Base-by-base conservation (phyloP, 2,329 filamentous ascomycete genomes). In the Mycosphaerelloides madeirae region DNA sequence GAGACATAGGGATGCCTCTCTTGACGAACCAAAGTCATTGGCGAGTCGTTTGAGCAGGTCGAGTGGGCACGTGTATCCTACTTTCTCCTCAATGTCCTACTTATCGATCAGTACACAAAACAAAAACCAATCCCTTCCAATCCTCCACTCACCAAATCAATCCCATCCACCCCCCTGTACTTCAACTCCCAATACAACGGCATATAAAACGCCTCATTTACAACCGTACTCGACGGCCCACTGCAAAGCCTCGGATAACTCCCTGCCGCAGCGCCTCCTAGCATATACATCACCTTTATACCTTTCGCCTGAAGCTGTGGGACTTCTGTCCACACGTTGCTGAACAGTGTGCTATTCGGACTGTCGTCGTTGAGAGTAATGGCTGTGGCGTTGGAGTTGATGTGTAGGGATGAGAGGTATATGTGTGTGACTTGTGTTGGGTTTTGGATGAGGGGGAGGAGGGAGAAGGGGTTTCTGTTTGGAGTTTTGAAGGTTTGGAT, bases 261-360 rank as follows among this genome's bases (percentile, higher is more conserved):
- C 6, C 60, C 58, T 31, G 43, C 31, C 2, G 58, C 58, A 6
- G 58, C 55, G 22, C 58, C 59, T 9, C 57, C 58, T 8, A 61
- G 45, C 54, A 58, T 59, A 47, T 60, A 54, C 43, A 61, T 48
- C 11, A 62, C 56, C 49, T 61, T 61, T 14, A 61, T 49, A 20
- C 60, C 60, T 6, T 31, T 44, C 6, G 22, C 22, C 39, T 63
- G 60, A 6, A 63, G 40, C 31, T 52, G 40, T 11, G 44, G 43
- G 5, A 50, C 56, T 16, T 62, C 56, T 6, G 32, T 31, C 59
- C 59, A 63, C 31, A 60, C 41, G 9, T 40, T 48, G 29, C 54
- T 52, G 29, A 39, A 60, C 22, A 49, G 44, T 3, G 56, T 46
- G 31, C 43, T 42, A 37, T 57, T 55, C 4, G 56, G 56, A 25